Evolutionary conservation across 1,139 yeast species (phyloP).

Genomic region (Protomyces arabidopsidicola): DNA sequence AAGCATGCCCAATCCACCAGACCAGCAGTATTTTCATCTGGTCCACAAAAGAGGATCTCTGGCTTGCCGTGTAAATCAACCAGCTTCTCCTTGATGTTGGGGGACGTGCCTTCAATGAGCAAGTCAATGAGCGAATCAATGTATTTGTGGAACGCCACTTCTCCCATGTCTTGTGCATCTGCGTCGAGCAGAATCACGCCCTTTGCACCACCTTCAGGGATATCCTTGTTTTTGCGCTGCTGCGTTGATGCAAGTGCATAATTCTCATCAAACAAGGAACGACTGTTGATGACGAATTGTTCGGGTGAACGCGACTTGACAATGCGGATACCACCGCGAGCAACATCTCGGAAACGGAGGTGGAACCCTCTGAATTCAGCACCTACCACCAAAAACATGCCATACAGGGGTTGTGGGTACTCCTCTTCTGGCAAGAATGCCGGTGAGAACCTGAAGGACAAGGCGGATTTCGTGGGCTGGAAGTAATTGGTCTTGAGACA

Average conservation of each 20-base stretch:
- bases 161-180: slow-evolving; percentile 74
- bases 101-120: slow-evolving; percentile 63
- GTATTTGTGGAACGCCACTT: slow-evolving; percentile 85
- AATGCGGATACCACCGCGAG: slow-evolving; percentile 96
- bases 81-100: slow-evolving; percentile 76
- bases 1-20: slow-evolving; percentile 98
- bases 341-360: slow-evolving; percentile 91
- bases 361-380: slow-evolving; percentile 97
- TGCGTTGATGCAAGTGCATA: slow-evolving; percentile 94
- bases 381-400: slow-evolving; percentile 94
- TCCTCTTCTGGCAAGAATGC: slow-evolving; percentile 75
- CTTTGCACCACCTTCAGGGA: slow-evolving; percentile 98
- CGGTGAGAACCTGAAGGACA: slow-evolving; percentile 87
- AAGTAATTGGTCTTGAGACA: slow-evolving; percentile 91
- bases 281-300: slow-evolving; percentile 77
- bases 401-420: slow-evolving; percentile 88
- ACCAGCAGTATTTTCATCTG: slow-evolving; percentile 96
- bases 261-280: slow-evolving; percentile 91
- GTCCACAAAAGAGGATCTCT: slow-evolving; percentile 93
- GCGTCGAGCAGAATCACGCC: slow-evolving; percentile 85
- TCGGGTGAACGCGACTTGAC: slow-evolving; percentile 83
- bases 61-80: slow-evolving; percentile 79
- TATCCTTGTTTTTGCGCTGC: slow-evolving; percentile 94
- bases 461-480: slow-evolving; percentile 89
- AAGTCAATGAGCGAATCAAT: slow-evolving; percentile 87